phyloP scores from a whole-genome alignment of 495 filamentous ascomycete species.

The Schizothecium vesticola region DNA sequence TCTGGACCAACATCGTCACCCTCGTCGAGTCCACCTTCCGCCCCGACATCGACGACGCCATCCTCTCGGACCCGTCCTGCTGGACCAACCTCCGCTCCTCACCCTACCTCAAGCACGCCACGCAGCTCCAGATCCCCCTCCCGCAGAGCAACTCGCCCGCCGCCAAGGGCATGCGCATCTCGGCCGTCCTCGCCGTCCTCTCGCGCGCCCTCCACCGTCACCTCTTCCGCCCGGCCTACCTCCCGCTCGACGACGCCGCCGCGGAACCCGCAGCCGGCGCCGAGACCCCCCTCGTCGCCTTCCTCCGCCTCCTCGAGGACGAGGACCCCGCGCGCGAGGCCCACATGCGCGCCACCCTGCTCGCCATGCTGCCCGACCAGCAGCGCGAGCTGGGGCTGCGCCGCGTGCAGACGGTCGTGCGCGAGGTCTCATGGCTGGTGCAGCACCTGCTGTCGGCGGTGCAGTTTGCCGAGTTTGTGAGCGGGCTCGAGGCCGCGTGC shows the following conservation, averaged over 20 bases:
- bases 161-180: slow-evolving; percentile 37
- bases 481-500: slow-evolving; percentile 31
- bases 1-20: slow-evolving; percentile 35
- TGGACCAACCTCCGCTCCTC: slow-evolving; percentile 36
- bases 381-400: slow-evolving; percentile 26
- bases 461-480: slow-evolving; percentile 31
- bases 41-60: slow-evolving; percentile 29
- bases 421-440: slow-evolving; percentile 35
- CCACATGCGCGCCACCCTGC: slow-evolving; percentile 27
- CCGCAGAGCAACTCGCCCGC: slow-evolving; percentile 33
- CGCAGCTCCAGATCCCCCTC: slow-evolving; percentile 29
- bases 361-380: slow-evolving; percentile 28
- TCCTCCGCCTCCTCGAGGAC: slow-evolving; percentile 31
- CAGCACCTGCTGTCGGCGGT: slow-evolving; percentile 31
- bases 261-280: not conserved
- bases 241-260: slow-evolving; percentile 31
- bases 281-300: slow-evolving; percentile 19
- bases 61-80: slow-evolving; percentile 31
- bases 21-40: slow-evolving; percentile 34
- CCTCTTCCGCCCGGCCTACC: slow-evolving; percentile 34
- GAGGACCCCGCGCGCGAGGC: slow-evolving; percentile 31
- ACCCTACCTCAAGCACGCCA: slow-evolving; percentile 34
- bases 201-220: slow-evolving; percentile 33
- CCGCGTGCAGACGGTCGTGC: slow-evolving; percentile 32
- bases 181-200: slow-evolving; percentile 31